These are phyloP conservation scores for Colletotrichum lindemuthianum DNA, from an alignment of 2,329 filamentous ascomycete species.

Conservation along the genomic window DNA sequence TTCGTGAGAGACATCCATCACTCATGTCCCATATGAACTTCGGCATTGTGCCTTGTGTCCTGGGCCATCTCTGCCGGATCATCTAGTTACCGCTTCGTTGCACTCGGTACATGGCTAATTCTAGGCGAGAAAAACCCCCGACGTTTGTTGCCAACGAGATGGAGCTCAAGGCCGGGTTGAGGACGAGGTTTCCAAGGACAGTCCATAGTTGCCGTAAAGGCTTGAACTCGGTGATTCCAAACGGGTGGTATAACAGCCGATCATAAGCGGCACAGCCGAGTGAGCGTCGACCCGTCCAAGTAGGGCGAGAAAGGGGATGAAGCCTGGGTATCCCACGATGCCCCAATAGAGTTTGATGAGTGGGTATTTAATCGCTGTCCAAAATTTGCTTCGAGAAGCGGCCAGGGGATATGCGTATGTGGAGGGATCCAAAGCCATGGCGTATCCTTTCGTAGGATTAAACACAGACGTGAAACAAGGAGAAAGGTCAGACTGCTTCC, in stretches of 20 bases:
- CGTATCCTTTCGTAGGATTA: slow-evolving; percentile 4
- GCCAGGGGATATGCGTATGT: not conserved
- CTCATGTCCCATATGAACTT: not conserved
- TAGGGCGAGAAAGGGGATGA: not conserved
- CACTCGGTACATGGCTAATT: not conserved
- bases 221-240: too few relatives aligned
- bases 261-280: not conserved
- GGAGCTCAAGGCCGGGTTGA: too few relatives aligned
- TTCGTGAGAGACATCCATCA: not conserved
- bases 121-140: not conserved
- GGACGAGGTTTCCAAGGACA: too few relatives aligned
- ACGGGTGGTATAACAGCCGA: too few relatives aligned
- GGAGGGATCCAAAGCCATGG: slow-evolving; percentile 5
- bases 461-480: slow-evolving; percentile 17
- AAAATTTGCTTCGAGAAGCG: not conserved
- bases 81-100: not conserved
- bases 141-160: too few relatives aligned
- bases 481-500: not conserved
- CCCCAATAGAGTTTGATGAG: slow-evolving; percentile 23
- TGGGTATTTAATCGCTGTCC: slow-evolving; percentile 1
- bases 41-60: slow-evolving; percentile 22
- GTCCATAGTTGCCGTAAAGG: too few relatives aligned
- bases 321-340: slow-evolving; percentile 5
- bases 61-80: not conserved
- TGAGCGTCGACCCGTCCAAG: not conserved